These are phyloP conservation scores for Begonia fuchsioides DNA, from an alignment of 306 rosid genomes.

Conservation along the genomic window DNA sequence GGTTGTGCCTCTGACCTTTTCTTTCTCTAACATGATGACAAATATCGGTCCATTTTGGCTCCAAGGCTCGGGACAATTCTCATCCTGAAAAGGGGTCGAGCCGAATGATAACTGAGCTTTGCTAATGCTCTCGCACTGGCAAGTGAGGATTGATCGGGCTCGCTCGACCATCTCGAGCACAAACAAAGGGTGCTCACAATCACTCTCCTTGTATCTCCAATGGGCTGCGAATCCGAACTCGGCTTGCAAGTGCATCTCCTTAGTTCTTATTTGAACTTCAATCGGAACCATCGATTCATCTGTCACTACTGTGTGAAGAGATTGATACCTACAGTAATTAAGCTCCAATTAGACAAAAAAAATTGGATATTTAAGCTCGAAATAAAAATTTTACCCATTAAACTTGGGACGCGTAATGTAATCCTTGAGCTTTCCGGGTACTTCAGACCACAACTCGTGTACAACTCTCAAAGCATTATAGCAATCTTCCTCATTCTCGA, in stretches of 20 bases:
- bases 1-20: constrained; percentile 37
- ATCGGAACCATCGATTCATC: constrained; percentile 62
- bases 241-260: constrained; percentile 91
- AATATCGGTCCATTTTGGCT: constrained; percentile 72
- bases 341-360: constrained; percentile 12
- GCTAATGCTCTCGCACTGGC: constrained; percentile 95
- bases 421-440: constrained; percentile 83
- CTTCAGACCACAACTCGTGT: constrained; percentile 67
- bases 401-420: constrained; percentile 66
- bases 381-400: constrained; percentile 59
- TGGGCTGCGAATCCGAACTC: constrained; percentile 98
- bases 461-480: constrained; percentile 59
- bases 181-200: constrained; percentile 63
- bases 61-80: constrained; percentile 67
- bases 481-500: constrained; percentile 83
- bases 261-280: constrained; percentile 90
- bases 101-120: constrained; percentile 45
- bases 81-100: constrained; percentile 64
- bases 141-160: constrained; percentile 93
- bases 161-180: constrained; percentile 97
- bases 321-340: constrained; percentile 47
- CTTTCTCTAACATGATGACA: constrained; percentile 66
- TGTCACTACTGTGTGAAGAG: constrained; percentile 80
- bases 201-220: constrained; percentile 98
- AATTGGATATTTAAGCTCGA: constrained; percentile 3